Evolutionary conservation across 225 moss, liverwort and hornwort genomes (phyloP).

Genomic region (Thuidium tamariscinum): DNA sequence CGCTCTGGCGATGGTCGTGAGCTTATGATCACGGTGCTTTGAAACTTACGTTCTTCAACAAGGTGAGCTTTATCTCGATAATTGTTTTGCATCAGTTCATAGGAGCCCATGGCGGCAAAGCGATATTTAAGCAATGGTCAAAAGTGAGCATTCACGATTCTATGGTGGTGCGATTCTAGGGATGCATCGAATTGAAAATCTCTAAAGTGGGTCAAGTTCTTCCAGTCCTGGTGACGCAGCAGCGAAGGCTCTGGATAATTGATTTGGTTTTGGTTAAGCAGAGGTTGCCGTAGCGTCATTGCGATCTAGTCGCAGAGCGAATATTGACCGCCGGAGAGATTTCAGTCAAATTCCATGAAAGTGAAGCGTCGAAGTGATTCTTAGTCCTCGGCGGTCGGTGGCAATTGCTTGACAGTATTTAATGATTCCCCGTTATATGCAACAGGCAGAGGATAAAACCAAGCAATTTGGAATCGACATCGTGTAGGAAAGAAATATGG

Average conservation of each 20-base stretch:
- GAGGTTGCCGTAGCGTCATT: background rate
- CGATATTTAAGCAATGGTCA: background rate
- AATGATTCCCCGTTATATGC: background rate
- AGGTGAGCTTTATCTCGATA: background rate
- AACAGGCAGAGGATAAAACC: background rate
- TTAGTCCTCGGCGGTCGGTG: background rate
- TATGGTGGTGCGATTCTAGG: background rate
- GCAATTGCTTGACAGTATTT: background rate
- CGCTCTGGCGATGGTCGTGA: background rate
- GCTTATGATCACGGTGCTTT: background rate
- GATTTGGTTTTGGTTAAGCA: background rate
- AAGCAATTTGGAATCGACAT: background rate
- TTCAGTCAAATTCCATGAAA: background rate
- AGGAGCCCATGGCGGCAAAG: background rate
- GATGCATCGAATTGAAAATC: background rate
- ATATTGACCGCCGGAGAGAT: background rate
- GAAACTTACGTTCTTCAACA: background rate
- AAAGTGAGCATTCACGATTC: background rate
- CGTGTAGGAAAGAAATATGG: slow-evolving; percentile 6
- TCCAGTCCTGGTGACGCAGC: background rate
- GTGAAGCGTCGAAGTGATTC: background rate
- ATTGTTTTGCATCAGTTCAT: background rate
- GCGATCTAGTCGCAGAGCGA: background rate
- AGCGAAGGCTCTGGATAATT: background rate
- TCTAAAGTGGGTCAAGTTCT: background rate